Evolutionary conservation across 2,329 filamentous ascomycete species (phyloP).

Genomic region (Rhexocercosporidium sp.): DNA sequence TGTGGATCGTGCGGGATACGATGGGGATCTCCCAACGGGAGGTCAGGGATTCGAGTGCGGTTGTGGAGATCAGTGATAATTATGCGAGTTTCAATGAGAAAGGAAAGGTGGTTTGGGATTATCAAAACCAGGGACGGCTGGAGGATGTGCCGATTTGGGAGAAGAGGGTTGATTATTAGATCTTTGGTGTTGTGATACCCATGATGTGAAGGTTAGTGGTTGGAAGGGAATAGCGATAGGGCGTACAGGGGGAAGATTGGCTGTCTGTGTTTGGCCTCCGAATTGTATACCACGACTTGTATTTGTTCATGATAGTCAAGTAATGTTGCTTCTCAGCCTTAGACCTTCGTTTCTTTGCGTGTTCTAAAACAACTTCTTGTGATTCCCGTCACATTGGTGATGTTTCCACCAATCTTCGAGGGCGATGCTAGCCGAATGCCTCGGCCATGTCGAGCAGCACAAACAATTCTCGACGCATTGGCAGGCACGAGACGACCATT

Average conservation of each 20-base stretch:
- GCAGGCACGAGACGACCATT: not conserved
- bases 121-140: constrained; percentile 49
- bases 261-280: no score
- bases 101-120: constrained; percentile 64
- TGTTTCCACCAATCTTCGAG: no score
- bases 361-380: no score
- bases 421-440: no score
- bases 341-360: no score
- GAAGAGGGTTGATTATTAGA: constrained; percentile 38
- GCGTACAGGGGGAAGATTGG: not conserved
- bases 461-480: not conserved
- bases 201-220: not conserved
- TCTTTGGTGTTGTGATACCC: not conserved
- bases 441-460: no score
- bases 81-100: constrained; percentile 73
- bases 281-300: no score
- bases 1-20: constrained; percentile 83
- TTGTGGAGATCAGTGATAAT: constrained; percentile 82
- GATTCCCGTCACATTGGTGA: no score
- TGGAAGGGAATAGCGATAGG: not conserved
- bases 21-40: constrained; percentile 79
- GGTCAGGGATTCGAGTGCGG: constrained; percentile 69
- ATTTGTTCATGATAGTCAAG: no score
- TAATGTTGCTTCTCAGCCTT: no score
- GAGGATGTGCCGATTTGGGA: constrained; percentile 35